Base-by-base conservation (phyloP, 1,139 yeast species). In the Pichia sp. region DNA sequence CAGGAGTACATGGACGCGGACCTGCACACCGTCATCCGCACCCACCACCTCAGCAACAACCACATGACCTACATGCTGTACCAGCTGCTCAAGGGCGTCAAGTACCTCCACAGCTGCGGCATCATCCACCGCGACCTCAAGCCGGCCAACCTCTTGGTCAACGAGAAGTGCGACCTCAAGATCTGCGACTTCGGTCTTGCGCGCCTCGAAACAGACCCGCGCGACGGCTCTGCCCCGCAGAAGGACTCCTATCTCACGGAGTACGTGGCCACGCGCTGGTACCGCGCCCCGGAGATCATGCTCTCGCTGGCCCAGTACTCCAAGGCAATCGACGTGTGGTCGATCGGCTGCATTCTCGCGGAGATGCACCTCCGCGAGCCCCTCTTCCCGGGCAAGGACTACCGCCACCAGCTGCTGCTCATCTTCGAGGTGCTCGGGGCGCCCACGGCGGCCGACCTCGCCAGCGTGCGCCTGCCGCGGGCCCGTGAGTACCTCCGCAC, bases 1-100 rank as follows among this genome's bases (percentile, higher is more conserved):
- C 98, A 93, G 72, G 99, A 93, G 68, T 81, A 89, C 63, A 92
- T 93, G 97, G 97, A 93, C 67, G 89, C 97, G 0, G 99, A 93
- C 69, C 75, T 93, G 68, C 96, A 92, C 70, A 79, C 93, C 47
- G 97, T 93, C 42, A 90, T 93, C 58, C 80, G 90, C 51, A 85
- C 97, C 13, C 98, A 93, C 70, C 76, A 78, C 54, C 76, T 93
- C 59, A 81, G 88, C 47, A 97, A 93, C 70, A 97, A 90, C 67
- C 98, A 93, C 72, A 84, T 92, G 64, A 97, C 90, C 70, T 93
- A 92, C 71, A 90, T 93, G 70, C 81, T 87, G 52, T 93, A 93
- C 72, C 99, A 93, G 70, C 85, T 95, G 0, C 72, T 93, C 56
- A 80, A 97, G 59, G 99, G 96, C 1, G 77, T 93, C 51, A 92